Evolutionary conservation across 805 yeast genomes (phyloP).

Genomic region (Clavispora carvajalis): DNA sequence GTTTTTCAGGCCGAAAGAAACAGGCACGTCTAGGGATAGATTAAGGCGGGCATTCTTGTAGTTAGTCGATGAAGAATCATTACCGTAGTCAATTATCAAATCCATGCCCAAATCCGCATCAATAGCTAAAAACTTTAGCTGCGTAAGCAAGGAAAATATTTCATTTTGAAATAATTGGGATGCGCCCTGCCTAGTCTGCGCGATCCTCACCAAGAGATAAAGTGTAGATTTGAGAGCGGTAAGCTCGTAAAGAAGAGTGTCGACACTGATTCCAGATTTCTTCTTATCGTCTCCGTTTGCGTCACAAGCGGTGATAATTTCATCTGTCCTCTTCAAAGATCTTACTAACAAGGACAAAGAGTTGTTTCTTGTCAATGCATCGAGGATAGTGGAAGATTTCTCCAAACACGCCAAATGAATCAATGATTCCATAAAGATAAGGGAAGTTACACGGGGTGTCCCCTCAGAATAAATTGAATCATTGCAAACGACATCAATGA

Average conservation of each 20-base stretch:
- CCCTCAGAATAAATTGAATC: slow-evolving; percentile 83
- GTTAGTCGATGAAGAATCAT: slow-evolving; percentile 12
- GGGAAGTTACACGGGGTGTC: slow-evolving; percentile 65
- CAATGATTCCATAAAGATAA: slow-evolving; percentile 67
- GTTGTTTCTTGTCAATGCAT: slow-evolving; percentile 58
- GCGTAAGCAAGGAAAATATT: slow-evolving; percentile 55
- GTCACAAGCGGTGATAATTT: slow-evolving; percentile 40
- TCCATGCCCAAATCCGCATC: slow-evolving; percentile 80
- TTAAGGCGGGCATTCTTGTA: slow-evolving; percentile 34
- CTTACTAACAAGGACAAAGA: slow-evolving; percentile 60
- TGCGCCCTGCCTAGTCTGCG: slow-evolving; percentile 76
- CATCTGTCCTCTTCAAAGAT: slow-evolving; percentile 66
- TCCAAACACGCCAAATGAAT: slow-evolving; percentile 50
- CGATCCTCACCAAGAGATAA: slow-evolving; percentile 65
- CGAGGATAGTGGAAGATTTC: slow-evolving; percentile 49
- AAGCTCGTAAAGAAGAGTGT: slow-evolving; percentile 61
- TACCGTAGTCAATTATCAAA: slow-evolving; percentile 27
- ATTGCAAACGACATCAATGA: slow-evolving; percentile 61
- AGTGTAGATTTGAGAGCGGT: slow-evolving; percentile 72
- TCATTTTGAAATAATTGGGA: slow-evolving; percentile 69
- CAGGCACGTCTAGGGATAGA: slow-evolving; percentile 49
- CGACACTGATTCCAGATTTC: slow-evolving; percentile 36
- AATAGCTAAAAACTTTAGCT: slow-evolving; percentile 50
- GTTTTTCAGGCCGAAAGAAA: slow-evolving; percentile 23
- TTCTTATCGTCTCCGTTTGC: slow-evolving; percentile 6